phyloP scores from a whole-genome alignment of 2,329 filamentous ascomycete species.

The Talaromyces sp. region DNA sequence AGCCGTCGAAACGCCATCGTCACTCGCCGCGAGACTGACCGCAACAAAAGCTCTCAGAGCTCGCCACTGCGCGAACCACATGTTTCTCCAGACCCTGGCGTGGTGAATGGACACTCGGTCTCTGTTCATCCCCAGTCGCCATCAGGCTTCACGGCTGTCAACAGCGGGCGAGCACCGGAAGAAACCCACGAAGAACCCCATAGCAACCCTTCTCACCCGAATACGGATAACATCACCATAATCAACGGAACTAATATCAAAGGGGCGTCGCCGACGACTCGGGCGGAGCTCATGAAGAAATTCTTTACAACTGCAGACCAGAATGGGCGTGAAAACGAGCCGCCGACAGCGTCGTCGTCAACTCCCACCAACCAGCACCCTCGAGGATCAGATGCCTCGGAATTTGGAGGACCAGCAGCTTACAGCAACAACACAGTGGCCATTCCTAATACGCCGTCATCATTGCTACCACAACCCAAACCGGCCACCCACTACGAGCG shows the following conservation, averaged over 20 bases:
- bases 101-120: conserved; percentile 16
- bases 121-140: conserved; percentile 39
- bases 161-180: conserved; percentile 37
- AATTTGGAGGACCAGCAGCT: conserved; percentile 9
- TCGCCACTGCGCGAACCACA: conserved; percentile 33
- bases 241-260: conserved; percentile 46
- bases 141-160: conserved; percentile 55
- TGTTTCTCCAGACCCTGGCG: conserved; percentile 18
- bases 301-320: conserved; percentile 58
- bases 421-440: conserved; percentile 41
- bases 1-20: conserved; percentile 69
- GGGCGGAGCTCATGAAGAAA: conserved; percentile 57
- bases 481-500: conserved; percentile 43
- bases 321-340: conserved; percentile 32
- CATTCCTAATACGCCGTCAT: conserved; percentile 51
- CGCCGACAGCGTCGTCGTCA: conserved; percentile 18
- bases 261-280: conserved; percentile 52
- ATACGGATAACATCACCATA: conserved; percentile 43
- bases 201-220: conserved; percentile 28
- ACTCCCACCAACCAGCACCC: conserved; percentile 21
- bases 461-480: conserved; percentile 46
- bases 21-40: conserved; percentile 51
- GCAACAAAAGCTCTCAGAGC: conserved; percentile 28
- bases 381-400: conserved; percentile 32
- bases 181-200: conserved; percentile 28